A percentile compares a stretch with the other conserved stretches of the same genome.
phyloP scores from a whole-genome alignment of 176 grass and related monocot genomes.

The Triticum timopheevii region DNA sequence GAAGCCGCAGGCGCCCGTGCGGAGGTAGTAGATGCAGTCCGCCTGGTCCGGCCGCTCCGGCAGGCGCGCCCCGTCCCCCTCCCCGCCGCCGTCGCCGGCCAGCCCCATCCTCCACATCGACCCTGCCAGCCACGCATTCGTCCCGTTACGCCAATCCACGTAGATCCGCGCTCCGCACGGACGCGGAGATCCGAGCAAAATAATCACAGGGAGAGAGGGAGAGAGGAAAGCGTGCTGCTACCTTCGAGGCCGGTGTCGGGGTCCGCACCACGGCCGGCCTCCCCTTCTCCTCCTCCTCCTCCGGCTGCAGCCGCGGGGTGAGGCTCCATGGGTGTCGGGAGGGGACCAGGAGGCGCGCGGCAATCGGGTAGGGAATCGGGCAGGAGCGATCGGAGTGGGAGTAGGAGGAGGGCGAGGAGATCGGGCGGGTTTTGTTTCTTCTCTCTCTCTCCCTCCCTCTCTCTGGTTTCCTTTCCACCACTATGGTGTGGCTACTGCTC shows the following conservation, averaged over 20 bases:
- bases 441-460: conserved; percentile 8
- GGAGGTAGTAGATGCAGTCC: conserved; percentile 83
- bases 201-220: not conserved
- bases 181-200: conserved; percentile 10
- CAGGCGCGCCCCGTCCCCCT: conserved; percentile 32
- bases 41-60: conserved; percentile 81
- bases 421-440: conserved; percentile 27
- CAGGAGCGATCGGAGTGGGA: conserved; percentile 32
- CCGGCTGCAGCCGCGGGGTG: conserved; percentile 2
- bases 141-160: conserved; percentile 13
- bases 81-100: conserved; percentile 35
- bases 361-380: conserved; percentile 26
- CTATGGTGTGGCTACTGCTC: conserved; percentile 41
- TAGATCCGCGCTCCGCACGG: conserved; percentile 33
- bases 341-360: conserved; percentile 4
- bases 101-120: conserved; percentile 76
- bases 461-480: conserved; percentile 33
- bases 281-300: conserved; percentile 11
- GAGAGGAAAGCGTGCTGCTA: not conserved
- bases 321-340: conserved; percentile 39
- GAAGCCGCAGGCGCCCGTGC: conserved; percentile 84
- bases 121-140: conserved; percentile 53
- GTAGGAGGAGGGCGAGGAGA: conserved; percentile 41
- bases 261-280: conserved; percentile 30
- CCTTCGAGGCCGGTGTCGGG: conserved; percentile 73